phyloP scores from a whole-genome alignment of 1,284 basidiomycete genomes.

The Pascua guehoae region DNA sequence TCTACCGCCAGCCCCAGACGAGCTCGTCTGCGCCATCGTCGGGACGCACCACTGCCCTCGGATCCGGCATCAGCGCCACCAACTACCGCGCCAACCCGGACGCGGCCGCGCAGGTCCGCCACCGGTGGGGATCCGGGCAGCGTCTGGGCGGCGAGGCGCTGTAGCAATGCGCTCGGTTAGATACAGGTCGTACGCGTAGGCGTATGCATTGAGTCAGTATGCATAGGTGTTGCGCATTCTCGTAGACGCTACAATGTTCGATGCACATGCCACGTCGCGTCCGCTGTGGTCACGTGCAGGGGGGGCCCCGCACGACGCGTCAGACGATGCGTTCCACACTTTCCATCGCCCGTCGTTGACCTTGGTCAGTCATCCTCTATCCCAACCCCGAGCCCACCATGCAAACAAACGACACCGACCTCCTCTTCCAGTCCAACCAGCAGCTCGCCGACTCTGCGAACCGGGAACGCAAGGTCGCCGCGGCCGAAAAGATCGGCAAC shows the following conservation, averaged over 20 bases:
- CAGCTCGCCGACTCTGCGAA: constrained; percentile 65
- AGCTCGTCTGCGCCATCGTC: neutral
- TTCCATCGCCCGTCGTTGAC: too few relatives aligned
- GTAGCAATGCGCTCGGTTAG: neutral
- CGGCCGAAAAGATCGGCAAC: constrained; percentile 65
- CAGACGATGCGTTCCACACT: neutral
- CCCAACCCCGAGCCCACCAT: constrained; percentile 22
- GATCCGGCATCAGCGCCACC: neutral
- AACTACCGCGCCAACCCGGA: neutral
- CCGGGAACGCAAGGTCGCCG: constrained; percentile 67
- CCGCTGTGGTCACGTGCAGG: too few relatives aligned
- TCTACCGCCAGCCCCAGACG: neutral
- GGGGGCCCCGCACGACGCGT: too few relatives aligned
- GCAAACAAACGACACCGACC: constrained; percentile 52
- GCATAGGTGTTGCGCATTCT: neutral
- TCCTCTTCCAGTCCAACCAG: constrained; percentile 66
- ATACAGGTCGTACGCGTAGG: too few relatives aligned
- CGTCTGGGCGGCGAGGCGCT: constrained; percentile 33
- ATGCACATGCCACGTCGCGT: neutral
- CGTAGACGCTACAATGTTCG: neutral
- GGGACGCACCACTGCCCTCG: constrained; percentile 1
- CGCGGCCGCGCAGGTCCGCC: constrained; percentile 18
- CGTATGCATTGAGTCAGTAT: neutral
- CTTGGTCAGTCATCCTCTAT: too few relatives aligned
- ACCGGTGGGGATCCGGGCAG: constrained; percentile 45